These are phyloP conservation scores for Claviceps monticola DNA, from an alignment of 2,329 filamentous ascomycete genomes.

Conservation along the genomic window DNA sequence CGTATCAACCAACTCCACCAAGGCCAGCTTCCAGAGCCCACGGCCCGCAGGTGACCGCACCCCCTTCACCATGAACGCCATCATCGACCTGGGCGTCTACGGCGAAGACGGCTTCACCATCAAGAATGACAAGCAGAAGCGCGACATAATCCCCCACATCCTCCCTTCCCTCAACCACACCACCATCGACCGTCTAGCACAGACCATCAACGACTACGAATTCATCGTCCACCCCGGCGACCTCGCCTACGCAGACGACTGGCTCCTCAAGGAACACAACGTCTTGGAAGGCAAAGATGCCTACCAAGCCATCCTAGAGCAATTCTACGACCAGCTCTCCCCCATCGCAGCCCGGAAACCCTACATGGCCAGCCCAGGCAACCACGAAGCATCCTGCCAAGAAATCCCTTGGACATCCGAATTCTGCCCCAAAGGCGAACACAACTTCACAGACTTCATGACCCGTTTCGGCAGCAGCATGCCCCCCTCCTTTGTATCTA, in stretches of 20 bases:
- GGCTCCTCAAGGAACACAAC: conserved; percentile 33
- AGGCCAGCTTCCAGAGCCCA: conserved; percentile 39
- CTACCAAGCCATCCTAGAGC: conserved; percentile 42
- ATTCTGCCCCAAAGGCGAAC: conserved; percentile 37
- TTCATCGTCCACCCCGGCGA: conserved; percentile 40
- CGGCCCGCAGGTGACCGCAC: conserved; percentile 39
- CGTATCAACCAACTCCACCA: conserved; percentile 38
- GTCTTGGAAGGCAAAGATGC: conserved; percentile 32
- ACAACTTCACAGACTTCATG: conserved; percentile 47
- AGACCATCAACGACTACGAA: conserved; percentile 40
- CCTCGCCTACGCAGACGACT: conserved; percentile 45
- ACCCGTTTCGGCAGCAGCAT: conserved; percentile 39
- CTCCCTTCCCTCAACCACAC: conserved; percentile 41
- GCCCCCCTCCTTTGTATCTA: conserved; percentile 36
- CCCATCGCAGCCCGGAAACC: conserved; percentile 37
- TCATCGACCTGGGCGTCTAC: conserved; percentile 38
- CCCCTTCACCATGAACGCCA: conserved; percentile 35
- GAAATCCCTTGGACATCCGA: conserved; percentile 23
- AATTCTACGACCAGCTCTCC: conserved; percentile 30
- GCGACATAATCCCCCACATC: conserved; percentile 33
- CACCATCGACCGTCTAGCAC: conserved; percentile 40
- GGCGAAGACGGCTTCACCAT: conserved; percentile 19
- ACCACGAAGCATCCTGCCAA: conserved; percentile 41
- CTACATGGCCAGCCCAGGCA: conserved; percentile 33
- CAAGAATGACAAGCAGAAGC: conserved; percentile 27